Percentiles rank a stretch among this genome's conserved stretches.
phyloP scores from a whole-genome alignment of 2,329 filamentous ascomycete species.

The Nigrospora oryzae region DNA sequence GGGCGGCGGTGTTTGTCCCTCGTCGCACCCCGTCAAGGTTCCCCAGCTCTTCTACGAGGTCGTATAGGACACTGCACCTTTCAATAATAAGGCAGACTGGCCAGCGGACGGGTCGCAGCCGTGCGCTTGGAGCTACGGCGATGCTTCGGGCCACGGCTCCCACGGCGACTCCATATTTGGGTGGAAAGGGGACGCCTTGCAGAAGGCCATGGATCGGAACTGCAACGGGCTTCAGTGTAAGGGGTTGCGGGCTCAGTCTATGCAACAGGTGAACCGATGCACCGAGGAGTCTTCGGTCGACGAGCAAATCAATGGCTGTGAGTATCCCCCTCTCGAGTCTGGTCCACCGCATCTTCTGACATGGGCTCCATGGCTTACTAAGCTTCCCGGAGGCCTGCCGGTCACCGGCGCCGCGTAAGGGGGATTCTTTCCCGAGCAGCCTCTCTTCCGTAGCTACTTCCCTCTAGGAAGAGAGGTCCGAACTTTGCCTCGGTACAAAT shows the following conservation, averaged over 20 bases:
- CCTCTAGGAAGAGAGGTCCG: too few species aligned
- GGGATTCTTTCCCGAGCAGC: too few species aligned
- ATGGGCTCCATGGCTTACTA: constrained; percentile 8
- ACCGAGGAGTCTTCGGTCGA: constrained; percentile 8
- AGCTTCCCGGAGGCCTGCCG: constrained; percentile 14
- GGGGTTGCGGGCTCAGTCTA: constrained; percentile 8
- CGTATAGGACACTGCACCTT: constrained; percentile 27
- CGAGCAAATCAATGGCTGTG: constrained; percentile 15
- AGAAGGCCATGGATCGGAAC: constrained; percentile 19
- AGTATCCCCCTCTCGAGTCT: constrained; percentile 2
- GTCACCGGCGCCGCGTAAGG: constrained; percentile 7
- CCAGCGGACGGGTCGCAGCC: constrained; percentile 21
- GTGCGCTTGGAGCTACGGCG: constrained; percentile 20
- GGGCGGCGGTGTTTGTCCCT: constrained; percentile 13
- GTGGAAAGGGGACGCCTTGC: constrained; percentile 24
- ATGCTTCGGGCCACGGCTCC: constrained; percentile 21
- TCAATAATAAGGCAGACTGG: constrained; percentile 24
- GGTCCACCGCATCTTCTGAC: constrained; percentile 1
- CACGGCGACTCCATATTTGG: constrained; percentile 27
- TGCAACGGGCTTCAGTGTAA: constrained; percentile 23
- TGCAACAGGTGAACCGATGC: constrained; percentile 13
- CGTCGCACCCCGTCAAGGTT: constrained; percentile 20
- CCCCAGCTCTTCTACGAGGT: constrained; percentile 33
- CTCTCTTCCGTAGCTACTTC: too few species aligned
- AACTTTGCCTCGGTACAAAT: too few species aligned